phyloP scores from a whole-genome alignment of 148 eudicot species.

The Chenopodium quinoa region DNA sequence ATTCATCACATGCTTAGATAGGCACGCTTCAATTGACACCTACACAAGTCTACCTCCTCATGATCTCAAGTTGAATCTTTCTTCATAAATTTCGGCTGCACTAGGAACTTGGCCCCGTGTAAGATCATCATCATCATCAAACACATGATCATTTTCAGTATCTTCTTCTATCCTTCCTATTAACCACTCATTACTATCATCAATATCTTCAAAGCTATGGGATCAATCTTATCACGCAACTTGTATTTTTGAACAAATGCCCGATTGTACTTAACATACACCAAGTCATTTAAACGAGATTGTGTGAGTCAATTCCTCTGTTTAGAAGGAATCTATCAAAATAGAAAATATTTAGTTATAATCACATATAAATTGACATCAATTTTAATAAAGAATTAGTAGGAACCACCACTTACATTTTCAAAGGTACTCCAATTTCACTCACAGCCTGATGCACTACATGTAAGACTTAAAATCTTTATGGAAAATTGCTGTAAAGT shows the following conservation, averaged over 20 bases:
- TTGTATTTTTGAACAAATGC: not conserved
- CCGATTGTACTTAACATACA: not conserved
- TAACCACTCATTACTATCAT: not conserved
- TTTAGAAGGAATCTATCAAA: not conserved
- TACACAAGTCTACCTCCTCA: not conserved
- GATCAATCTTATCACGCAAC: not conserved
- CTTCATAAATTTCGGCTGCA: not conserved
- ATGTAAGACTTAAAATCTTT: conserved; percentile 2
- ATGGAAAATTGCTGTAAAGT: not conserved
- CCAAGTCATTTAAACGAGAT: not conserved
- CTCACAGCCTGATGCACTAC: not conserved
- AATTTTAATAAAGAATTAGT: too few relatives aligned
- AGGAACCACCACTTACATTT: not conserved
- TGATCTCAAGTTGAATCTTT: not conserved
- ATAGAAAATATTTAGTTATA: too few relatives aligned
- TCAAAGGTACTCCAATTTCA: not conserved
- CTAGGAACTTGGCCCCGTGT: not conserved
- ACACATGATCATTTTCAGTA: not conserved
- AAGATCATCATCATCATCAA: not conserved
- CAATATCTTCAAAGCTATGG: conserved; percentile 1
- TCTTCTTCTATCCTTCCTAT: not conserved
- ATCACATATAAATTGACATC: too few relatives aligned
- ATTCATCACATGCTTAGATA: too few relatives aligned
- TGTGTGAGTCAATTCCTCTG: not conserved
- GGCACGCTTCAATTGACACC: too few relatives aligned